Evolutionary conservation across 306 rosid genomes (phyloP).

Genomic region (Crotalaria pallida): DNA sequence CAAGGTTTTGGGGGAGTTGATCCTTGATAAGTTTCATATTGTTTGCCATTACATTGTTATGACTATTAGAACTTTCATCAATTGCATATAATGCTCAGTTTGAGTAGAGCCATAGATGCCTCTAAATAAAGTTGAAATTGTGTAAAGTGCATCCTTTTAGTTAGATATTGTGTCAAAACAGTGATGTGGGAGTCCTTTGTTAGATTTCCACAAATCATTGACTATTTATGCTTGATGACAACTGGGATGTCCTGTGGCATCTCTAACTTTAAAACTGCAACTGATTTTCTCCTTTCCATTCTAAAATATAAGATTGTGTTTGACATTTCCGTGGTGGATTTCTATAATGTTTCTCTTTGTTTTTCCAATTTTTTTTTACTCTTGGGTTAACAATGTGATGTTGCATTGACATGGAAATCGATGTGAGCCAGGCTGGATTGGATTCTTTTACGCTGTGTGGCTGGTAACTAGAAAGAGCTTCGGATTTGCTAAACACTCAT

Average conservation of each 20-base stretch:
- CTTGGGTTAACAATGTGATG: conserved; percentile 15
- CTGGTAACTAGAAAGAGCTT: conserved; percentile 58
- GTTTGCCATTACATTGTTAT: conserved; percentile 12
- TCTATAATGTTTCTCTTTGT: neutral
- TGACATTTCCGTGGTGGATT: conserved; percentile 7
- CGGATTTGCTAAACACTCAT: conserved; percentile 57
- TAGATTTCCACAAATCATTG: neutral
- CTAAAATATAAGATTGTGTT: neutral
- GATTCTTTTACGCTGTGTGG: conserved; percentile 69
- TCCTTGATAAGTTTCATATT: neutral
- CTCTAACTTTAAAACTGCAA: conserved; percentile 8
- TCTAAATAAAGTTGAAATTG: neutral
- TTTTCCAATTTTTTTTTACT: neutral
- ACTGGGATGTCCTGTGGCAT: neutral
- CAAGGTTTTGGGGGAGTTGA: neutral
- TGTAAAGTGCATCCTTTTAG: neutral
- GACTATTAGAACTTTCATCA: neutral
- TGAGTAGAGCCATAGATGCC: neutral
- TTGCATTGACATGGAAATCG: conserved; percentile 28
- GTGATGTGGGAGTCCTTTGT: conserved; percentile 6
- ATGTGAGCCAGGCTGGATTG: conserved; percentile 70
- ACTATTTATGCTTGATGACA: neutral
- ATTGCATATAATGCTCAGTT: too few relatives aligned
- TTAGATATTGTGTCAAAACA: neutral
- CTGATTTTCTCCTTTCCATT: neutral